Conservation (phyloP, 2,329 filamentous ascomycete species). For the Aspergillus ruber region DNA sequence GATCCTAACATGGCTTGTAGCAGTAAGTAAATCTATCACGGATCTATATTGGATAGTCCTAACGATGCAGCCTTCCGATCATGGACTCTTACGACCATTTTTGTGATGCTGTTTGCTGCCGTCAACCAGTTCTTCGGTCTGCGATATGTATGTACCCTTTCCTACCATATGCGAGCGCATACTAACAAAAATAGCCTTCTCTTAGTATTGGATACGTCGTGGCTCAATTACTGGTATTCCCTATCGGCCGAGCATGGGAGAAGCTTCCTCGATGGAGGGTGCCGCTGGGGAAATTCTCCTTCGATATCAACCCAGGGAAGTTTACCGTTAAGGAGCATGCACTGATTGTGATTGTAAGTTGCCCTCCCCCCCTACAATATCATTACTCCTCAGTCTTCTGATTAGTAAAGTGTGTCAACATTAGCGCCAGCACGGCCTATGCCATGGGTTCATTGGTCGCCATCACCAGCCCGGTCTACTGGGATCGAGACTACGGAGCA, state of each 20-base stretch:
- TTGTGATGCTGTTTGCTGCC: conserved; percentile 18
- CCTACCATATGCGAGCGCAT: not conserved
- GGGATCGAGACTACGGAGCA: conserved; percentile 26
- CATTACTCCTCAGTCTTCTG: not conserved
- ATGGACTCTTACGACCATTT: conserved; percentile 21
- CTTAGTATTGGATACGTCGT: conserved; percentile 18
- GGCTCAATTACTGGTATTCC: conserved; percentile 15
- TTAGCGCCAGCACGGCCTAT: conserved; percentile 21
- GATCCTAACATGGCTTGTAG: conserved; percentile 26
- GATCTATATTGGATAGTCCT: not conserved
- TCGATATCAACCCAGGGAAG: conserved; percentile 16
- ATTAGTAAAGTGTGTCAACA: conserved; percentile 20
- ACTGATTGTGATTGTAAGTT: conserved; percentile 17
- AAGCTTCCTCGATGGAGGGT: conserved; percentile 18
- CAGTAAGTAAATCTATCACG: conserved; percentile 13
- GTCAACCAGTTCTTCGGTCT: conserved; percentile 21
- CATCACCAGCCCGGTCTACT: conserved; percentile 29
- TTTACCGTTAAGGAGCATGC: conserved; percentile 20
- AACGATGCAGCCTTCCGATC: conserved; percentile 20
- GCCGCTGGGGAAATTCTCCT: conserved; percentile 12
- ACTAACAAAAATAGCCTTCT: conserved; percentile 12
- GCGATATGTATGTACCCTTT: conserved; percentile 15
- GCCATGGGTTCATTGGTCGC: conserved; percentile 24
- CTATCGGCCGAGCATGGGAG: conserved; percentile 16
- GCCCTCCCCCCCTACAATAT: not conserved